A percentile compares a stretch with the other conserved stretches of the same genome.
phyloP scores from a whole-genome alignment of 75 land plant genomes.

The Adiantum capillusveneris region DNA sequence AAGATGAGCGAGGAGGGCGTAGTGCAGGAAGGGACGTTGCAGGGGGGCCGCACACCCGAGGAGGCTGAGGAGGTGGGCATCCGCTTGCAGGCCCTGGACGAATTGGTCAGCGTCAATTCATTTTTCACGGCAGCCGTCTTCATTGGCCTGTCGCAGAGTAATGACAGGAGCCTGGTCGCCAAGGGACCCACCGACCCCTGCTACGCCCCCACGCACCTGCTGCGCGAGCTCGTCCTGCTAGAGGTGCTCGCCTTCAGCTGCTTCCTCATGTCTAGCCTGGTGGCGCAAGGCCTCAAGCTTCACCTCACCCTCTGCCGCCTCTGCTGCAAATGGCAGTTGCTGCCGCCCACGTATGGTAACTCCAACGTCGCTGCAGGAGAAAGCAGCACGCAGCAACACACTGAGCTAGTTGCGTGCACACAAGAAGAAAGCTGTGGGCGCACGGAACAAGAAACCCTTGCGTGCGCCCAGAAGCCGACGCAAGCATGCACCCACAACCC shows the following conservation, averaged over 20 bases:
- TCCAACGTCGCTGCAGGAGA: background rate
- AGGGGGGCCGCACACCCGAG: slow-evolving; percentile 33
- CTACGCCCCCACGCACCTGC: slow-evolving; percentile 15
- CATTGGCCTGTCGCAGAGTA: slow-evolving; percentile 63
- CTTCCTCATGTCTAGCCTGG: slow-evolving; percentile 89
- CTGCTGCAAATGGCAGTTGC: too few relatives aligned
- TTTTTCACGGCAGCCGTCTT: slow-evolving; percentile 87
- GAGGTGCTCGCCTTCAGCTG: slow-evolving; percentile 84
- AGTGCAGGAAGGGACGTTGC: background rate
- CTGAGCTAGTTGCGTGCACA: too few relatives aligned
- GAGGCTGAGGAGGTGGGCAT: slow-evolving; percentile 7
- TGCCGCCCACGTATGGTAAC: background rate
- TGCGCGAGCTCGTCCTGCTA: slow-evolving; percentile 46
- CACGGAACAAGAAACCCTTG: too few relatives aligned
- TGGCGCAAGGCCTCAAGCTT: slow-evolving; percentile 82
- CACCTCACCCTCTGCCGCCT: slow-evolving; percentile 34
- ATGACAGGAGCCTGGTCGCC: slow-evolving; percentile 31
- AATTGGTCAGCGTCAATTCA: slow-evolving; percentile 78
- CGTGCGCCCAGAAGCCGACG: background rate
- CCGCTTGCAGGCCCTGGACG: slow-evolving; percentile 85
- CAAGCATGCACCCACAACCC: too few relatives aligned
- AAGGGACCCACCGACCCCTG: slow-evolving; percentile 15
- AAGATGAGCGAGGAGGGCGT: background rate
- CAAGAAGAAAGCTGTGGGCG: too few relatives aligned
- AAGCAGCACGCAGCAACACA: too few relatives aligned